These are phyloP conservation scores for Beauveria sp. DNA, from an alignment of 2,329 filamentous ascomycete species.

Conservation along the genomic window DNA sequence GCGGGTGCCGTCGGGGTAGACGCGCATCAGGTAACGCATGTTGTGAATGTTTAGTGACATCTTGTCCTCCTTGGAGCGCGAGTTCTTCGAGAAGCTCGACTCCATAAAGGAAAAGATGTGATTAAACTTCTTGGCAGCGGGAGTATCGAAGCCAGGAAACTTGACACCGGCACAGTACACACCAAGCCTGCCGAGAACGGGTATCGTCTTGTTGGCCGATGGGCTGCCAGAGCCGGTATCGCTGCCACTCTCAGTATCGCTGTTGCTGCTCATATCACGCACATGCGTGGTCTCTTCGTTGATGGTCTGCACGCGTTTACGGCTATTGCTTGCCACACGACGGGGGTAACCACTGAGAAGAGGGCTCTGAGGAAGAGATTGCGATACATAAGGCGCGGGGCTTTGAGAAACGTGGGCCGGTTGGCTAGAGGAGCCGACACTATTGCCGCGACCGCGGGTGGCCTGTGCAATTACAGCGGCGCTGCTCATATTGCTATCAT, in stretches of 20 bases:
- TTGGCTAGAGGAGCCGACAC: conserved; percentile 62
- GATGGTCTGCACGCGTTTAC: conserved; percentile 45
- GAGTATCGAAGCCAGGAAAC: conserved; percentile 69
- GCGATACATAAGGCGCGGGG: conserved; percentile 37
- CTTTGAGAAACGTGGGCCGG: conserved; percentile 50
- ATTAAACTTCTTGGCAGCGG: conserved; percentile 79
- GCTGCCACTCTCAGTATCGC: conserved; percentile 69
- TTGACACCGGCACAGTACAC: conserved; percentile 71
- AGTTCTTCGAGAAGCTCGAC: conserved; percentile 74
- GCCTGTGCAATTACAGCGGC: conserved; percentile 24
- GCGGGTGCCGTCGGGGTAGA: conserved; percentile 79
- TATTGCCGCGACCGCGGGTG: conserved; percentile 53
- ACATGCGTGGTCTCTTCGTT: conserved; percentile 49
- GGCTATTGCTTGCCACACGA: conserved; percentile 39
- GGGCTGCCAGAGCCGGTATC: conserved; percentile 48
- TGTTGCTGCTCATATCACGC: conserved; percentile 53
- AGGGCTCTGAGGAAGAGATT: conserved; percentile 47
- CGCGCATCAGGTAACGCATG: conserved; percentile 81
- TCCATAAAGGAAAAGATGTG: conserved; percentile 96
- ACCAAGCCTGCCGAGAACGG: conserved; percentile 74
- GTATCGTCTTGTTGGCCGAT: conserved; percentile 76
- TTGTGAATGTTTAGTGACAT: conserved; percentile 81
- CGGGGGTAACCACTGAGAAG: conserved; percentile 42
- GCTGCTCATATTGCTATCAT: conserved; percentile 37
- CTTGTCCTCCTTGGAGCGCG: conserved; percentile 67